Evolutionary conservation across 2,329 filamentous ascomycete genomes (phyloP).

Genomic region (Colletotrichum orbiculare): DNA sequence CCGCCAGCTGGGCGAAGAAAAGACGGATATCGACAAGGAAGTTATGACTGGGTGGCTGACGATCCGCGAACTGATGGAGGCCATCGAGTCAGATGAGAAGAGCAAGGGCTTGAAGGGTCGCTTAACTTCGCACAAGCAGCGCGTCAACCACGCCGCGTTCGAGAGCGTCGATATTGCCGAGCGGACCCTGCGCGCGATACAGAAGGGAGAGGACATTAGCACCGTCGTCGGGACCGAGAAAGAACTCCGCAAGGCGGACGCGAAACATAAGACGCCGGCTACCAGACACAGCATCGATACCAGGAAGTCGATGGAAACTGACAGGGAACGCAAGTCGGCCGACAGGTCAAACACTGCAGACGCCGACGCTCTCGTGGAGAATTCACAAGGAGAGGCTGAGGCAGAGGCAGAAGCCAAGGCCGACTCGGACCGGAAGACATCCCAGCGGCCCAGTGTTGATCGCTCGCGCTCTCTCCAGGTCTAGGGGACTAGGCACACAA

Average conservation of each 20-base stretch:
- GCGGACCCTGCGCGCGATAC: slow-evolving; percentile 57
- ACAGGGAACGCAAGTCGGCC: slow-evolving; percentile 7
- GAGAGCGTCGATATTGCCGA: slow-evolving; percentile 61
- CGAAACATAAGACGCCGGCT: slow-evolving; percentile 34
- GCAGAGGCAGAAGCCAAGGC: slow-evolving; percentile 10
- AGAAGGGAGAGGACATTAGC: slow-evolving; percentile 55
- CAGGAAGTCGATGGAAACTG: slow-evolving; percentile 14
- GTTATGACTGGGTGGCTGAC: slow-evolving; percentile 55
- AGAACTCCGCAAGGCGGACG: slow-evolving; percentile 38
- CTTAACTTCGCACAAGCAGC: slow-evolving; percentile 47
- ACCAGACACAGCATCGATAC: slow-evolving; percentile 27
- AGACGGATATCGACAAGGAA: slow-evolving; percentile 42
- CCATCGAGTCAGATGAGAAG: slow-evolving; percentile 48
- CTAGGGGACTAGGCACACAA: slow-evolving; percentile 1
- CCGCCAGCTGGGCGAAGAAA: slow-evolving; percentile 47
- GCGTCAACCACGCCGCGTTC: slow-evolving; percentile 57
- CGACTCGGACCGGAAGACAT: not conserved
- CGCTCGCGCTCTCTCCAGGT: slow-evolving; percentile 21
- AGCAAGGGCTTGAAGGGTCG: slow-evolving; percentile 49
- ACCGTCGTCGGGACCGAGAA: slow-evolving; percentile 43
- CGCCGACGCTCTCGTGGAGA: slow-evolving; percentile 20
- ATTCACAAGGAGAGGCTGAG: slow-evolving; percentile 14
- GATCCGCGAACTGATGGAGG: slow-evolving; percentile 52
- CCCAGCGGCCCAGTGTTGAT: slow-evolving; percentile 21
- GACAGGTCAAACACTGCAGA: slow-evolving; percentile 6